These are phyloP conservation scores for Pseudogymnoascus sp. DNA, from an alignment of 2,329 filamentous ascomycete species.

Conservation along the genomic window DNA sequence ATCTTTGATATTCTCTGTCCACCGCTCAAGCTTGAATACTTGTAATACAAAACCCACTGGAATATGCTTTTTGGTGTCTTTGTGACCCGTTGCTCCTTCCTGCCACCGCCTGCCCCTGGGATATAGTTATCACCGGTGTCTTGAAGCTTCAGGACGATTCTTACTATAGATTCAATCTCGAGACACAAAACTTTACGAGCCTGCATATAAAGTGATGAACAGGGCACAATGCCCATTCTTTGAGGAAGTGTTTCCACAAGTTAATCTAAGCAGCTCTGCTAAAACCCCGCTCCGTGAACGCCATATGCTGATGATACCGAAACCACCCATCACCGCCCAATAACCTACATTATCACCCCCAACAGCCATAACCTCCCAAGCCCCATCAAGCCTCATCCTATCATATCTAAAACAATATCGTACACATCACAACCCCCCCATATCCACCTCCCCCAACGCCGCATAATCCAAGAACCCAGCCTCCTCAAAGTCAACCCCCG, in stretches of 20 bases:
- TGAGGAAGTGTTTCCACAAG: not conserved
- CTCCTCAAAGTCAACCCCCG: constrained; percentile 54
- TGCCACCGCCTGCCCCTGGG: no score
- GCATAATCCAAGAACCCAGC: constrained; percentile 54
- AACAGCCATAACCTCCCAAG: not conserved
- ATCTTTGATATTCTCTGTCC: no score
- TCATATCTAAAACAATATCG: not conserved
- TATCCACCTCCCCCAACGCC: constrained; percentile 23
- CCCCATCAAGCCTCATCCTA: not conserved
- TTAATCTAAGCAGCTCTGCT: not conserved
- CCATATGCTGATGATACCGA: not conserved
- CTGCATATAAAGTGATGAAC: not conserved
- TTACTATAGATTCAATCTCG: not conserved
- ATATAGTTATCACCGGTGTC: no score
- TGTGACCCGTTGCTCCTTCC: no score
- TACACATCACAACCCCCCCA: constrained; percentile 20
- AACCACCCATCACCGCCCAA: not conserved
- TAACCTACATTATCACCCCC: not conserved
- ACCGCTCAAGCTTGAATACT: no score
- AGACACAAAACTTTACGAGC: not conserved
- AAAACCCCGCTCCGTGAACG: not conserved
- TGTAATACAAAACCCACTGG: no score
- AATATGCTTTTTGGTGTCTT: no score
- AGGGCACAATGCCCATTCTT: not conserved
- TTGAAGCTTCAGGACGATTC: no score